Evolutionary conservation across 441 rosid genomes (phyloP).

Genomic region (Brassica hybrid): DNA sequence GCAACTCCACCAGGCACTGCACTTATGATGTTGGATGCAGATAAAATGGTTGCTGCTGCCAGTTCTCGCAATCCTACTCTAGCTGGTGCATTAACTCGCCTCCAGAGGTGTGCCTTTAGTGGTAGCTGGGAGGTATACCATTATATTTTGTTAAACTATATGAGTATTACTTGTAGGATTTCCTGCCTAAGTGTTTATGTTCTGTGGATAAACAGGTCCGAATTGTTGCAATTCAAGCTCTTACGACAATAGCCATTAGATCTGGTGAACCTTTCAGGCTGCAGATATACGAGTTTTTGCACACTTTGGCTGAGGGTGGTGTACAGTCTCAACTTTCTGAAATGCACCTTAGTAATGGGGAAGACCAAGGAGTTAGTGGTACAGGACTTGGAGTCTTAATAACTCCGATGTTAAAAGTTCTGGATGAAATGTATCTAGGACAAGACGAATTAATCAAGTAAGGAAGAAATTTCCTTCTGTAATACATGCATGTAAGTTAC

Average conservation of each 20-base stretch:
- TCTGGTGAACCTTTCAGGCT: conserved; percentile 99
- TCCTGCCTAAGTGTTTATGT: conserved; percentile 30
- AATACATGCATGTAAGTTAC: background rate
- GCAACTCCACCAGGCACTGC: conserved; percentile 99
- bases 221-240: conserved; percentile 98
- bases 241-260: conserved; percentile 96
- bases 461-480: conserved; percentile 38
- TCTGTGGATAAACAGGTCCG: conserved; percentile 68
- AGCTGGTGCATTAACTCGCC: conserved; percentile 98
- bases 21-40: conserved; percentile 99
- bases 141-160: conserved; percentile 19
- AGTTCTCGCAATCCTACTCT: conserved; percentile 99
- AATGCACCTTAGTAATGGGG: conserved; percentile 97
- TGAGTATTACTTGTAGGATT: conserved; percentile 21
- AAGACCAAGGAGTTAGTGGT: conserved; percentile 99
- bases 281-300: conserved; percentile 96
- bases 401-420: conserved; percentile 94
- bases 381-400: conserved; percentile 96
- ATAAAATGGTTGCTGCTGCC: conserved; percentile 99
- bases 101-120: conserved; percentile 99
- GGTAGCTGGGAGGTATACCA: conserved; percentile 98
- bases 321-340: conserved; percentile 98
- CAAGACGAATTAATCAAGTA: conserved; percentile 99
- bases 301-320: conserved; percentile 97
- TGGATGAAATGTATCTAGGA: conserved; percentile 95